Conservation (phyloP, 164 flowering plant genomes). For the Liriodendron chinense region DNA sequence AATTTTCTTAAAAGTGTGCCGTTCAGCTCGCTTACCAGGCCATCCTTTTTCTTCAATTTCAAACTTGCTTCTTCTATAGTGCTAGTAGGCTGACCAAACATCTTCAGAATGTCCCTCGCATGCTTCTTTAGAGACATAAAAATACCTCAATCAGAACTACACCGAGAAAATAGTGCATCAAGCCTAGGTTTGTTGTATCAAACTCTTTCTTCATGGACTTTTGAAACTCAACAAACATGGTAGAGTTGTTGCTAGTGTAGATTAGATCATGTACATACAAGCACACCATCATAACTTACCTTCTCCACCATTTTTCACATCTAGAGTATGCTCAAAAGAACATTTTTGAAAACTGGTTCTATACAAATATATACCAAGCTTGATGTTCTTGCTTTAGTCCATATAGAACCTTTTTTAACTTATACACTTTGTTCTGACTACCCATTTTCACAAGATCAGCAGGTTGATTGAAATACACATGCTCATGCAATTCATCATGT, state of each 20-base stretch:
- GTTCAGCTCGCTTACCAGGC: neutral
- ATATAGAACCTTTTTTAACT: neutral
- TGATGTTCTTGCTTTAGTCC: neutral
- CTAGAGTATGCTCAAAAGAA: neutral
- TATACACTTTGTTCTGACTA: neutral
- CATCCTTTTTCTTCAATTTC: neutral
- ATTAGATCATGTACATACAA: neutral
- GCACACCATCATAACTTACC: neutral
- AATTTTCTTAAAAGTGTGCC: neutral
- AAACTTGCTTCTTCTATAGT: neutral
- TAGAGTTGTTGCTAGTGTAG: neutral
- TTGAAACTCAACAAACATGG: neutral
- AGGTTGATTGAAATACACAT: neutral
- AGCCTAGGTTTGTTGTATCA: neutral
- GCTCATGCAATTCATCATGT: slow-evolving; percentile 1
- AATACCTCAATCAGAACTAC: neutral
- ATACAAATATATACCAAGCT: too few relatives aligned
- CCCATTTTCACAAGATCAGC: neutral
- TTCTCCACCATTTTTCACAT: neutral
- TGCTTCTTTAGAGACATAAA: neutral
- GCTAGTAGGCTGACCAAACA: neutral
- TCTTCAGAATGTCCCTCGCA: neutral
- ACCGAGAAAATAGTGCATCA: neutral
- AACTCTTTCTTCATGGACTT: neutral
- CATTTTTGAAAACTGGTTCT: neutral